Conservation (phyloP, 2,329 filamentous ascomycete genomes). For the Colletotrichum graminicola region DNA sequence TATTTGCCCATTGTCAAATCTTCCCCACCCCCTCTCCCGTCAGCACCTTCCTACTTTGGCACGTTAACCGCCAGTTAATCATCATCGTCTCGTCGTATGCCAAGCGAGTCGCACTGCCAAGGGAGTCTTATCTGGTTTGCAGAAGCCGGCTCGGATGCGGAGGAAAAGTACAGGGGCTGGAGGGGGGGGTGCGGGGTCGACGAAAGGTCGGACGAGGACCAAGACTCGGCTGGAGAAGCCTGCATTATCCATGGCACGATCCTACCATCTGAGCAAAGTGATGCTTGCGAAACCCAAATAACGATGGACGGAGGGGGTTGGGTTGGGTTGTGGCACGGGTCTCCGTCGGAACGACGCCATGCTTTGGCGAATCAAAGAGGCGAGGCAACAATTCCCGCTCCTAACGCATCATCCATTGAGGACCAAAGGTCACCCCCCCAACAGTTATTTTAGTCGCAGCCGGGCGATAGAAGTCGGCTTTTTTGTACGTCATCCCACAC, state of each 20-base stretch:
- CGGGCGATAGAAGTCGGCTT: background rate
- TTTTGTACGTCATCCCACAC: background rate
- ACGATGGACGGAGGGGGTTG: background rate
- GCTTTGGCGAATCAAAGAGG: conserved; percentile 18
- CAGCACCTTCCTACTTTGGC: conserved; percentile 35
- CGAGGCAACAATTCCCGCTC: conserved; percentile 22
- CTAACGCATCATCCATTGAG: background rate
- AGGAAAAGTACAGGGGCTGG: conserved; percentile 3
- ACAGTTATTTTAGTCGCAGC: background rate
- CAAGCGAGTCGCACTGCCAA: conserved; percentile 26
- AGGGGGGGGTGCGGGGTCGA: conserved; percentile 25
- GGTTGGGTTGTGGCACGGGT: background rate
- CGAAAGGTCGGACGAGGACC: conserved; percentile 6
- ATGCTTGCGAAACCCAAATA: background rate
- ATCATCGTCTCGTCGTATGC: conserved; percentile 11
- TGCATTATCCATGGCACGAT: background rate
- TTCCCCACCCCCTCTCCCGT: background rate
- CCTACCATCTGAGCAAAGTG: background rate
- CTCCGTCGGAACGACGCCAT: background rate
- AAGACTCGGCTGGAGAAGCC: conserved; percentile 19
- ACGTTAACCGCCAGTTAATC: background rate
- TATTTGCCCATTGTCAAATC: background rate
- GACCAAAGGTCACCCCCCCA: background rate
- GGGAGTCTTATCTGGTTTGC: conserved; percentile 12
- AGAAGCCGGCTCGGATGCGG: background rate